Percentiles rank a stretch among this genome's conserved stretches.
Evolutionary conservation across 148 eudicot species (phyloP).

Genomic region (Persicaria tinctoria): DNA sequence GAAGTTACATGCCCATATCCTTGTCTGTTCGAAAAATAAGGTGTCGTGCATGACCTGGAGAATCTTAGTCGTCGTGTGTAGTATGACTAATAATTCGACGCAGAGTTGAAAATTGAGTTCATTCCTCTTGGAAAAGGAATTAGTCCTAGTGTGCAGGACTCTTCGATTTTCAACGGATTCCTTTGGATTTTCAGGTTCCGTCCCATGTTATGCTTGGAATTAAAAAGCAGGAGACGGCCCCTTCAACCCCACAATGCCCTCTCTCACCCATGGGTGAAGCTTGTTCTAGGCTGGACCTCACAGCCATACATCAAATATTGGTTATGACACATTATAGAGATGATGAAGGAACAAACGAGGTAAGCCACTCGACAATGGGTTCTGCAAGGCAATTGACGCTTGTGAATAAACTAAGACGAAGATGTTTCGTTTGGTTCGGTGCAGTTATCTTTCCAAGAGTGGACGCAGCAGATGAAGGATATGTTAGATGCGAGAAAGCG

Average conservation of each 20-base stretch:
- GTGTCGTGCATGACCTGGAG: not conserved
- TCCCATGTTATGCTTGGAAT: constrained; percentile 17
- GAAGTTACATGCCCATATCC: not conserved
- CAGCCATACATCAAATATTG: constrained; percentile 19
- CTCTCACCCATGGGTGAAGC: constrained; percentile 19
- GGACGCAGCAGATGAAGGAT: constrained; percentile 21
- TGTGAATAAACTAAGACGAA: not conserved
- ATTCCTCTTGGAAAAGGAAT: not conserved
- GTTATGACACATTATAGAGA: constrained; percentile 19
- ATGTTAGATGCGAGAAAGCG: constrained; percentile 18
- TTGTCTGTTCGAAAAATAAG: not conserved
- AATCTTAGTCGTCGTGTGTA: not conserved
- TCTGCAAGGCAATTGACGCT: not conserved
- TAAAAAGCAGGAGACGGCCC: constrained; percentile 10
- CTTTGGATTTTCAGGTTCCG: constrained; percentile 15
- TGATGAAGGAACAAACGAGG: constrained; percentile 18
- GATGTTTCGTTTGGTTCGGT: not conserved
- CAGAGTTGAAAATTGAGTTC: not conserved
- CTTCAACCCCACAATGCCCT: constrained; percentile 9
- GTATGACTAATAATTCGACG: not conserved
- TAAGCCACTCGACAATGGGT: not conserved
- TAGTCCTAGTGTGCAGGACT: not conserved
- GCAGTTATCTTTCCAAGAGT: constrained; percentile 20
- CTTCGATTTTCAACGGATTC: not conserved
- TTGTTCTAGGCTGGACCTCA: constrained; percentile 19